phyloP scores from a whole-genome alignment of 768 basidiomycete genomes.

The Xerocomellus intermedius region DNA sequence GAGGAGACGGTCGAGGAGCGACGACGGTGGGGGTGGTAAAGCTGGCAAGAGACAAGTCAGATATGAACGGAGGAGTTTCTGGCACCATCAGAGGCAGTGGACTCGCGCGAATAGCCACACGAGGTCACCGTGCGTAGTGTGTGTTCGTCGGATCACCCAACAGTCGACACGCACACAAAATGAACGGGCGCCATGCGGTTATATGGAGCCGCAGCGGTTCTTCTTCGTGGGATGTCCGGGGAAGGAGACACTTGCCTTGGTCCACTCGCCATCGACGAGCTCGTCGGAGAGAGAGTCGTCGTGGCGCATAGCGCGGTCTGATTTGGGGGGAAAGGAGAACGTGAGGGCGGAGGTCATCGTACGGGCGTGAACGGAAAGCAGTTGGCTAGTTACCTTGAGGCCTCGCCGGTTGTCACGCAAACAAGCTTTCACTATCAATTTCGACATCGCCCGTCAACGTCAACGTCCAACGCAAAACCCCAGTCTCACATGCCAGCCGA shows the following conservation, averaged over 20 bases:
- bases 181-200: not conserved
- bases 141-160: conserved; percentile 5
- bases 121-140: not conserved
- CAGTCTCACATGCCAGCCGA: not conserved
- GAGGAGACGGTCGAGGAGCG: not conserved
- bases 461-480: conserved; percentile 4
- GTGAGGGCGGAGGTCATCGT: not conserved
- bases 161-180: conserved; percentile 1
- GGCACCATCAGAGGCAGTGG: conserved; percentile 24
- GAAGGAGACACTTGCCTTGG: conserved; percentile 18
- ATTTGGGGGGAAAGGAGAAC: not conserved
- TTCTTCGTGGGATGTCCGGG: conserved; percentile 11
- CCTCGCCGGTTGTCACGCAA: not conserved
- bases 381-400: no score
- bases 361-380: not conserved
- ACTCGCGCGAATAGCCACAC: conserved; percentile 15
- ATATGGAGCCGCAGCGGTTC: not conserved
- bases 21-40: conserved; percentile 4
- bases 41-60: conserved; percentile 13
- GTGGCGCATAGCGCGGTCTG: not conserved
- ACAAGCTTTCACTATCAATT: not conserved
- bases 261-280: conserved; percentile 20
- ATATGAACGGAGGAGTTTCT: not conserved
- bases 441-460: conserved; percentile 11
- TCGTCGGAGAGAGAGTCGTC: conserved; percentile 3